Base-by-base conservation (phyloP, 208 protist genomes). In the Trypanosoma conorhini region DNA sequence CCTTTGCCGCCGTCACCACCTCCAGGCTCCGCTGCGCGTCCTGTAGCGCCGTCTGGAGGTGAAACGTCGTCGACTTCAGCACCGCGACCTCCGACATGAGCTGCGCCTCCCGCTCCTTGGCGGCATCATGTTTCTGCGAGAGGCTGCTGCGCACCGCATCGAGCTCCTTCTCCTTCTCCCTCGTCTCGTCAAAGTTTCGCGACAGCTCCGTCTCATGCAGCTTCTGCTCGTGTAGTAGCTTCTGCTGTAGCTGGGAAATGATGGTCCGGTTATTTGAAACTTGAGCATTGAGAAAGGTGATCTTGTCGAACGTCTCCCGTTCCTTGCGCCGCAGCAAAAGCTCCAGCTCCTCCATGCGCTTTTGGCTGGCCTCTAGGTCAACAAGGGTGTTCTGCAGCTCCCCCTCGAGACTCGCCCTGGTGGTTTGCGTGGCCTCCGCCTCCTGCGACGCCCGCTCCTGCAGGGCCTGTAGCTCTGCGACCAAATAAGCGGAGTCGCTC, bases 201-300 rank as follows among this genome's bases (percentile, higher is more conserved):
- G 70, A 64, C 54, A 87, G n/a, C 30, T 89, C 83, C 13, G 64
- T 48, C 52, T 70, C 75, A 62, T 88, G 62, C 40, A 56, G 57
- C 38, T 77, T 70, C 33, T 83, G 84, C 50, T 91, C 86, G 8
- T 77, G 65, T 1, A 78, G 50, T 52, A 96, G 63, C 69, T 85
- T 87, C 13, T 77, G 65, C 55, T 92, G 91, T 31, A 96, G 69
- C 64, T 91, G 86, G 0, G 83, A 74, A 33, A 91, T 79, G 0
- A 86, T 79, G 5, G 85, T 91, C 12, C 91, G 85, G 26, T 88
- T 80, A 59, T 96, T 94, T 22, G 84, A 74, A 15, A 95, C 76
- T 80, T 96, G 92, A 15, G 92, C 92, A 70, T 94, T 94, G 44
- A 97, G 70, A 74, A 93, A 93, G 13, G 89, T 94, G 19, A 95